Conservation (phyloP, 2,329 filamentous ascomycete species). For the Cytospora mali region DNA sequence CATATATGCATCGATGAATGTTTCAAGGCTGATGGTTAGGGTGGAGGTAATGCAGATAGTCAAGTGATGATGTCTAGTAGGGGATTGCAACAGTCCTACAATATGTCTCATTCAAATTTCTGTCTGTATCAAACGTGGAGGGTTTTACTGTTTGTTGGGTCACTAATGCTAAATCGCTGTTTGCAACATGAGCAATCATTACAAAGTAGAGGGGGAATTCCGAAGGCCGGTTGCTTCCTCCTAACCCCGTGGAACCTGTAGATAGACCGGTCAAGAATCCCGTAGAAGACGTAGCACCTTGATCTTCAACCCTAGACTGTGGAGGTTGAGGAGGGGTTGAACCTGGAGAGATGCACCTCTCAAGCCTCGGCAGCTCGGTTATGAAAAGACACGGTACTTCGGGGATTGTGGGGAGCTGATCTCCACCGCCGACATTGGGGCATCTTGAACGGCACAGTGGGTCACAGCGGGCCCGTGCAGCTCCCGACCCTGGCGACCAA, state of each 20-base stretch:
- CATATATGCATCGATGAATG: background rate
- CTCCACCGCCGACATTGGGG: background rate
- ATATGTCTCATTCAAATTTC: background rate
- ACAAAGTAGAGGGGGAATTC: too few species aligned
- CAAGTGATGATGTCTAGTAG: background rate
- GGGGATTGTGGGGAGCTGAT: background rate
- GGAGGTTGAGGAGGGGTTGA: too few species aligned
- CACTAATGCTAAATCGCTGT: too few species aligned
- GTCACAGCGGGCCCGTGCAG: slow-evolving; percentile 5
- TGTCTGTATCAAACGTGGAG: background rate
- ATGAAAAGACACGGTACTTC: too few species aligned
- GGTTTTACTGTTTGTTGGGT: too few species aligned
- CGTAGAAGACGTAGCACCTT: background rate
- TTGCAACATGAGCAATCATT: too few species aligned
- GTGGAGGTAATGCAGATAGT: background rate
- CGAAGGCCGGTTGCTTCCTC: too few species aligned
- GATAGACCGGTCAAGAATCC: too few species aligned
- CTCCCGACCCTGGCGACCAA: slow-evolving; percentile 3
- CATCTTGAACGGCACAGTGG: background rate
- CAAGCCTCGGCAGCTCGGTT: too few species aligned
- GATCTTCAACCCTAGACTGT: background rate
- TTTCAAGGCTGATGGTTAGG: background rate
- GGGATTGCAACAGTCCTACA: background rate
- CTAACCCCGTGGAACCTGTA: too few species aligned
- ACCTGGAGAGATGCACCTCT: too few species aligned